Evolutionary conservation across 371 early-diverging fungal species (phyloP), one percentile per base, ranked within the genome.

Genomic region (Rhizopus sp.): DNA sequence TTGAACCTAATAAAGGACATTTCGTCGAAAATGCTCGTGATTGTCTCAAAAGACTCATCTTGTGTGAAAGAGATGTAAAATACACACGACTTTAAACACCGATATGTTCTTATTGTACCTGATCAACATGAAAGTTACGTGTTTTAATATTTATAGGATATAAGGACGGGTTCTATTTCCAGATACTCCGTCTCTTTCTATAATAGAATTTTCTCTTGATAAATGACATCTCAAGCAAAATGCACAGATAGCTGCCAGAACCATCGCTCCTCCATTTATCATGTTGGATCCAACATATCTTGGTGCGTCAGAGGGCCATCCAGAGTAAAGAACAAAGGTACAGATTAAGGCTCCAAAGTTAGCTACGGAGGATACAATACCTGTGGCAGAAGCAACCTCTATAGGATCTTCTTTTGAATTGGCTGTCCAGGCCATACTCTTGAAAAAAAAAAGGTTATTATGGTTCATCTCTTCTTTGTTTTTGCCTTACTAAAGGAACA

Each of bases 381-480:
- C 78, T 0, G 78, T 78, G 0, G 75, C 78, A 15, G 78, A 71
- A 5, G 78, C 78, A 2, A 78, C 68, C 2, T 69, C 60, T 1
- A 75, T 68, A 7, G 72, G 66, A 38, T 68, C 70, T 45, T 78
- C 70, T 38, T 71, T 70, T 16, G 70, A 75, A 54, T 78, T 78
- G n/a, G 78, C 73, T 6, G 78, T 75, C 78, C 78, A 78, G 15
- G 78, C 75, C 78, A 78, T 78, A 46, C 72, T 71, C 78, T 77
- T 56, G 0, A 9, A 8, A 16, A 16, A 41, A 41, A 5, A 41
- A 10, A 23, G 8, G 15, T 32, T 50, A 17, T 17, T 23, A 50
- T 32, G n/a, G 13, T 0, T 23, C n/a, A 15, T 42, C 29, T 35
- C 33, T 16, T 35, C 38, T 16, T 10, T 5, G n/a, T 23, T 10